Percentiles rank a stretch among this genome's conserved stretches.
These are phyloP conservation scores for Trichoderma parareesei DNA, from an alignment of 495 filamentous ascomycete genomes.

Conservation along the genomic window DNA sequence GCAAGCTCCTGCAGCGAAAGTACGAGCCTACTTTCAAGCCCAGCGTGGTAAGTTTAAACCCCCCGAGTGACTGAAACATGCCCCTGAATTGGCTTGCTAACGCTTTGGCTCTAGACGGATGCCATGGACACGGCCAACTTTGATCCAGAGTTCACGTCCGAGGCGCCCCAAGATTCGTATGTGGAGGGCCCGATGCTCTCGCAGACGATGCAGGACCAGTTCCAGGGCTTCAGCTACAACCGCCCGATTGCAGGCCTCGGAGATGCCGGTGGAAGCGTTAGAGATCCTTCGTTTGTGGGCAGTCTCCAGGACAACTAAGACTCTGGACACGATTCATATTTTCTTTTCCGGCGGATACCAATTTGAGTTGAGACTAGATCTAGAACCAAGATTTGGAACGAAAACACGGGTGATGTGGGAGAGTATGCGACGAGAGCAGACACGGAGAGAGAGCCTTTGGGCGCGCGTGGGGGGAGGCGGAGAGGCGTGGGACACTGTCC, in stretches of 20 bases:
- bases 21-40: constrained; percentile 98
- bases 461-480: not conserved
- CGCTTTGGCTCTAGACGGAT: constrained; percentile 51
- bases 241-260: constrained; percentile 88
- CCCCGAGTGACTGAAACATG: not conserved
- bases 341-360: constrained; percentile 1
- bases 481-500: not conserved
- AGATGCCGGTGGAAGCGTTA: constrained; percentile 87
- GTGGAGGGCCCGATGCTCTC: constrained; percentile 90
- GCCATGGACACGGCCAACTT: constrained; percentile 90
- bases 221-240: constrained; percentile 94
- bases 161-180: constrained; percentile 83
- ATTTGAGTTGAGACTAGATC: constrained; percentile 9
- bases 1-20: constrained; percentile 92
- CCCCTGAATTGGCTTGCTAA: constrained; percentile 13
- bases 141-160: constrained; percentile 81
- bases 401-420: not conserved
- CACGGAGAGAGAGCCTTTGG: not conserved
- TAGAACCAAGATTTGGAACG: not conserved
- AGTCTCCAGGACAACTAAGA: constrained; percentile 35
- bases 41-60: constrained; percentile 71
- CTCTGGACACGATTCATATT: not conserved
- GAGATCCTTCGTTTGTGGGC: constrained; percentile 59
- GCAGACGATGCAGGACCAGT: constrained; percentile 91
- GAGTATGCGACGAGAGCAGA: not conserved